Evolutionary conservation across 805 yeast species (phyloP).

Genomic region (Suhomyces sp.): DNA sequence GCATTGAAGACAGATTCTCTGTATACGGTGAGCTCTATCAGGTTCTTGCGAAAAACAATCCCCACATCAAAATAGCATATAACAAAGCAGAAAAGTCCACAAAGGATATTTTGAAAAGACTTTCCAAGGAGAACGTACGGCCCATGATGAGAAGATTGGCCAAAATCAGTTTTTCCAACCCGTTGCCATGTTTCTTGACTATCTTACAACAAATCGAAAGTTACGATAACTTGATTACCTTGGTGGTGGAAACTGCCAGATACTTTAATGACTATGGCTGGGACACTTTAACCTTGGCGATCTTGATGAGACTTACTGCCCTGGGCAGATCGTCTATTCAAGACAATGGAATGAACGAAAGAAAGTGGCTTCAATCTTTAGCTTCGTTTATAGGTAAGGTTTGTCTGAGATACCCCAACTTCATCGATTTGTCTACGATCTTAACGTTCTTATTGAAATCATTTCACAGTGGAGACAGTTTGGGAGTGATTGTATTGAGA

Average conservation of each 20-base stretch:
- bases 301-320: conserved; percentile 64
- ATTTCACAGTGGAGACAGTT: conserved; percentile 55
- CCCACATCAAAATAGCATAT: conserved; percentile 55
- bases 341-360: conserved; percentile 73
- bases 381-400: conserved; percentile 76
- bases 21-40: conserved; percentile 76
- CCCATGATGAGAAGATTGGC: conserved; percentile 73
- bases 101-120: conserved; percentile 70
- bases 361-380: conserved; percentile 83
- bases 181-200: conserved; percentile 70
- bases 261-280: conserved; percentile 76
- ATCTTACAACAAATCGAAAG: conserved; percentile 83
- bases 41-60: conserved; percentile 53
- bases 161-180: conserved; percentile 69
- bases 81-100: conserved; percentile 75
- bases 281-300: conserved; percentile 77
- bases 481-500: conserved; percentile 61
- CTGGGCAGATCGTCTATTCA: conserved; percentile 67
- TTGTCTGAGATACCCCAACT: conserved; percentile 48
- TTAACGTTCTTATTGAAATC: conserved; percentile 59
- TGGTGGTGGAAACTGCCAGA: conserved; percentile 75
- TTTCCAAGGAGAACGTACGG: conserved; percentile 74
- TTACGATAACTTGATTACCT: conserved; percentile 78
- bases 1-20: conserved; percentile 65
- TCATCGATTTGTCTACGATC: conserved; percentile 62